Base-by-base conservation (phyloP, 2,329 filamentous ascomycete species). In the Gliomastix tumulicola region DNA sequence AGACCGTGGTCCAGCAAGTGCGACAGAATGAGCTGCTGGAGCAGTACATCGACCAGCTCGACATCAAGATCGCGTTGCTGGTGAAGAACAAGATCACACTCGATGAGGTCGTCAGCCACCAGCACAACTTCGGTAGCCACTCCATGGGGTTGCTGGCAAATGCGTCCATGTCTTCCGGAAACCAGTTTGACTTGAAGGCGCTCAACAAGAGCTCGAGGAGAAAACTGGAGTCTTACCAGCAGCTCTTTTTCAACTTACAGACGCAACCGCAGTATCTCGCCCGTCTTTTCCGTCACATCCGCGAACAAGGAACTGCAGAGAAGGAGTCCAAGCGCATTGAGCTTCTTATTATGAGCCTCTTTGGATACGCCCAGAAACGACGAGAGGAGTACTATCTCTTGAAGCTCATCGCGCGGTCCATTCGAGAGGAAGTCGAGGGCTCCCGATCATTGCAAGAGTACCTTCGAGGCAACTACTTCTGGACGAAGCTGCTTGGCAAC, bases 21-120 rank as follows among this genome's bases (percentile, higher is more conserved):
- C 83, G 90, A 33, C 89, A 96, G 50, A 98, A 98, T 53, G 92
- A 98, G 63, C 82, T 94, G 68, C 79, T 94, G 27, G 92, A 98
- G 62, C 88, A 96, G 56, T 98, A 98, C 54, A 95, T 98, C 48
- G 89, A 95, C 50, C 92, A 98, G 56, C 76, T 98, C 23, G 94
- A 98, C 55, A 95, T 98, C 69, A 98, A 98, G 66, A 98, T 98
- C 57, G 92, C 92, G 2, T 75, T 98, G 4, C 73, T 98, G 15
- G 92, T 98, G 51, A 97, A 97, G 73, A 98, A 98, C 75, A 98
- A 98, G 63, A 98, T 98, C 53, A 97, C 92, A 0, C 73, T 98
- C 5, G 92, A 98, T 54, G 94, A 98, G 62, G 92, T 98, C 20
- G 86, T 98, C 38, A 88, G 88, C 50, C 92, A 97, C 55, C 92